Base-by-base conservation (phyloP, 257 asterid genomes). In the Cordia subcordata region DNA sequence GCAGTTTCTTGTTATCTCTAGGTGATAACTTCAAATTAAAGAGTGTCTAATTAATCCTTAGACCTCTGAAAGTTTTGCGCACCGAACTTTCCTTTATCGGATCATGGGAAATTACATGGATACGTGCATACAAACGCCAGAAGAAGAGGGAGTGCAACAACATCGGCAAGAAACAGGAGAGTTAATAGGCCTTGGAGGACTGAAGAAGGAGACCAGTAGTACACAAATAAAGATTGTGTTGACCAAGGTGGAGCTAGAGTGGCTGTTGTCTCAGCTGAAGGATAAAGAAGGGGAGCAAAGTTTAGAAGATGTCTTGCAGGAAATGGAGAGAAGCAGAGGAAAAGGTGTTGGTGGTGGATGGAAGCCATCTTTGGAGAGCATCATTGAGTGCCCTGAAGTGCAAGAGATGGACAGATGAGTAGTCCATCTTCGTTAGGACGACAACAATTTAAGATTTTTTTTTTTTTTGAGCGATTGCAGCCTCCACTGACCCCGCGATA, bases 281-380 rank as follows among this genome's bases (percentile, higher is more conserved):
- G 65, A 62, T 0, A 62, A 16, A 56, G 62, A 71, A 53, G 87
- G 79, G 5, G 77, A 61, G 62, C 74, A 71, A 12, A 51, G 85
- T 8, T 27, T 27, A 27, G 94, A 83, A 57, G 81, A 82, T 61
- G 55, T 88, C 13, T 71, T 88, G 67, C 73, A 39, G 13, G 90
- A 81, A 72, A 85, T 88, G 33, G 80, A 75, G n/a, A 74, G 64
- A 27, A 72, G 70, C 57, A 83, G 95, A 65, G 35, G 35, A 27
- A 27, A 27, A 27, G 66, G 51, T 5, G 52, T 0, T 5, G 63
- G 39, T 39, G 35, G 3, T 59, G 57, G 19, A 9, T 85, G 96
- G 96, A 88, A 67, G 57, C 96, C 96, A 33, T 69, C 82, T 55
- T 62, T 88, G 66, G 95, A 88, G 19, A 81, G 85, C 76, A 88